Conservation (phyloP, 208 protist genomes). For the Vickermania ingenoplastis region DNA sequence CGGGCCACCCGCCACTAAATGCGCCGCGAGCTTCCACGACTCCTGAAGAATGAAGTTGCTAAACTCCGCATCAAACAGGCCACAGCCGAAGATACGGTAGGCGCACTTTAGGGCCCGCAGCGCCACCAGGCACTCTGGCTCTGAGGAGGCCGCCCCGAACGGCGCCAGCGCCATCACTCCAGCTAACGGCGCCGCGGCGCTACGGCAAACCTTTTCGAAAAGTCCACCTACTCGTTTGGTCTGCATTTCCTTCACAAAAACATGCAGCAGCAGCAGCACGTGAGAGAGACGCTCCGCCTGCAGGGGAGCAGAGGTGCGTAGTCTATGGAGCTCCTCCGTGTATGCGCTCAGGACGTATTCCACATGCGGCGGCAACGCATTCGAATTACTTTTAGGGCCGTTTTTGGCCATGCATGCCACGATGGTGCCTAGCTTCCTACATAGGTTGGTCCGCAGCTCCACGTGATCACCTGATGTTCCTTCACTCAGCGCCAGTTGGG, state of each 20-base stretch:
- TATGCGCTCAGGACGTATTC: constrained; percentile 23
- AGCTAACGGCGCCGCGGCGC: constrained; percentile 34
- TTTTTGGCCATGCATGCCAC: constrained; percentile 50
- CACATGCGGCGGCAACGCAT: constrained; percentile 26
- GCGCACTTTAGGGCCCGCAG: constrained; percentile 70
- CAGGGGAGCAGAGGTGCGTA: neutral
- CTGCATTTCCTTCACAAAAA: constrained; percentile 62
- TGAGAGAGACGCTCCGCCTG: constrained; percentile 12
- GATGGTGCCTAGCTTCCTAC: constrained; percentile 45
- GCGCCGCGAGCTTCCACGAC: constrained; percentile 32
- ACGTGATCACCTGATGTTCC: constrained; percentile 1
- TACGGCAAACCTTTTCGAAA: constrained; percentile 35
- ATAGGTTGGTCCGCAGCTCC: constrained; percentile 18
- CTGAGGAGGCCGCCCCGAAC: neutral
- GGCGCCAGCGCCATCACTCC: constrained; percentile 34
- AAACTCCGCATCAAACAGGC: constrained; percentile 53
- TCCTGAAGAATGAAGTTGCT: constrained; percentile 33
- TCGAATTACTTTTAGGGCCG: constrained; percentile 15
- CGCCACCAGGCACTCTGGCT: neutral
- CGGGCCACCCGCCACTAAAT: neutral
- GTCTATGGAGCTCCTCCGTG: constrained; percentile 3
- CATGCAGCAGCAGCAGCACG: constrained; percentile 45
- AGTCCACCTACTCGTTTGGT: constrained; percentile 29
- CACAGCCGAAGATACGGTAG: constrained; percentile 56
- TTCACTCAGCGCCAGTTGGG: constrained; percentile 17